phyloP scores from a whole-genome alignment of 2,329 filamentous ascomycete species.

The Fusarium hainanense region DNA sequence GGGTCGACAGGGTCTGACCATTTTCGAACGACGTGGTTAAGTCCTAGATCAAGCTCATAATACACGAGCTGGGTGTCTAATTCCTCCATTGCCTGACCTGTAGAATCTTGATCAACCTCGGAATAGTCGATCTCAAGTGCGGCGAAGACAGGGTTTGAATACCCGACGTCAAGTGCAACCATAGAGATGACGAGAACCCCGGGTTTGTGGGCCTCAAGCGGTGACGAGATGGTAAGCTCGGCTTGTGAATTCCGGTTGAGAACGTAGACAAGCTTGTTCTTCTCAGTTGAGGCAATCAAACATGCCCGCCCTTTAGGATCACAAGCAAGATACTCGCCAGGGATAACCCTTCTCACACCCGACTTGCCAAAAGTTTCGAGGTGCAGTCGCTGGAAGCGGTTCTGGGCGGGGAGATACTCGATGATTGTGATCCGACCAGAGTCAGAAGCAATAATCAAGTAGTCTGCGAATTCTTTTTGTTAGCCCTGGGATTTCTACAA shows the following conservation, averaged over 20 bases:
- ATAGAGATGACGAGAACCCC: slow-evolving; percentile 91
- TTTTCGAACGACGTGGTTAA: slow-evolving; percentile 97
- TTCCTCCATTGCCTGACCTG: slow-evolving; percentile 82
- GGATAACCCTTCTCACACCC: slow-evolving; percentile 90
- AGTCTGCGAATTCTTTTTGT: slow-evolving; percentile 70
- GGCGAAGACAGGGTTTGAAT: slow-evolving; percentile 96
- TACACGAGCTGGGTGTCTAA: slow-evolving; percentile 93
- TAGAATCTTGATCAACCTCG: slow-evolving; percentile 90
- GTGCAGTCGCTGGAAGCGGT: slow-evolving; percentile 88
- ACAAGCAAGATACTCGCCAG: slow-evolving; percentile 94
- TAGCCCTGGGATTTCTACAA: slow-evolving; percentile 41
- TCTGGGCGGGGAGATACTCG: slow-evolving; percentile 88
- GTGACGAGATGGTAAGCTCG: slow-evolving; percentile 95
- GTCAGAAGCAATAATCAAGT: slow-evolving; percentile 94
- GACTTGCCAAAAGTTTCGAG: slow-evolving; percentile 99
- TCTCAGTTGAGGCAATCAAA: slow-evolving; percentile 92
- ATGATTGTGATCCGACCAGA: slow-evolving; percentile 94
- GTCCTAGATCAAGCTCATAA: slow-evolving; percentile 94
- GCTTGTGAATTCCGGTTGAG: slow-evolving; percentile 95
- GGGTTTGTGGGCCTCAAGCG: slow-evolving; percentile 93
- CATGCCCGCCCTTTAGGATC: slow-evolving; percentile 97
- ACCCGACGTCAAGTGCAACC: slow-evolving; percentile 91
- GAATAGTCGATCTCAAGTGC: slow-evolving; percentile 94
- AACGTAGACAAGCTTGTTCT: slow-evolving; percentile 99
- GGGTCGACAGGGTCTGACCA: slow-evolving; percentile 96